Evolutionary conservation across 495 filamentous ascomycete species (phyloP).

Genomic region (Aspergillus sclerotioniger): DNA sequence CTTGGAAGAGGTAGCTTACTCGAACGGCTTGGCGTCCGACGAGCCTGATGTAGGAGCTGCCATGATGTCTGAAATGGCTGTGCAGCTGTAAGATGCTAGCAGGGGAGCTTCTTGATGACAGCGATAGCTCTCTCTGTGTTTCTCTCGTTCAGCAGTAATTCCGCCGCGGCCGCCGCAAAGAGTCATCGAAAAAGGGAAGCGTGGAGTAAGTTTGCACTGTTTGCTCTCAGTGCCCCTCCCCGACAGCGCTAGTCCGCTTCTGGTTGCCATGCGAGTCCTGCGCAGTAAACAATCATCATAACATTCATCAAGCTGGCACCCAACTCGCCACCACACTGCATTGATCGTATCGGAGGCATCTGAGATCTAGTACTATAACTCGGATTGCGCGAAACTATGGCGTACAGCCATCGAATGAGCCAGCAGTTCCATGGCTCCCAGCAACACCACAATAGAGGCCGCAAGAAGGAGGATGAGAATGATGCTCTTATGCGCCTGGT

Average conservation of each 20-base stretch:
- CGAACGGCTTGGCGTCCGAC: constrained; percentile 38
- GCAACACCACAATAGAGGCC: constrained; percentile 59
- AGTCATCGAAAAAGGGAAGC: constrained; percentile 33
- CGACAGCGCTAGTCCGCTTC: constrained; percentile 35
- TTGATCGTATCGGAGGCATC: not conserved
- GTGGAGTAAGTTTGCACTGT: constrained; percentile 42
- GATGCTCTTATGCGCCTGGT: constrained; percentile 89
- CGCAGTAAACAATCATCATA: constrained; percentile 42
- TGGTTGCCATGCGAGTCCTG: constrained; percentile 31
- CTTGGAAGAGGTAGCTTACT: constrained; percentile 31
- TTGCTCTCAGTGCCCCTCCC: constrained; percentile 38
- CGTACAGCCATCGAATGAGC: constrained; percentile 79
- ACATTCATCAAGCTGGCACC: constrained; percentile 16
- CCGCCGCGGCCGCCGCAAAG: constrained; percentile 12
- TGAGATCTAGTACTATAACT: not conserved
- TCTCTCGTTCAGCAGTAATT: constrained; percentile 2
- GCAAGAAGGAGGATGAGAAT: constrained; percentile 76
- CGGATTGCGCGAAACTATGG: constrained; percentile 22
- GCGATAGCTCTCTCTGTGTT: no score
- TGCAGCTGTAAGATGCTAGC: not conserved
- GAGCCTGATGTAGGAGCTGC: constrained; percentile 29
- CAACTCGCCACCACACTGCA: constrained; percentile 3
- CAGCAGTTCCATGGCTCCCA: constrained; percentile 56
- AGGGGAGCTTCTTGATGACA: not conserved
- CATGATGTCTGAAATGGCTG: constrained; percentile 26